Percentiles rank a stretch among this genome's conserved stretches.
Conservation (phyloP, 371 early-diverging fungal genomes). For the Mucor piriformis region DNA sequence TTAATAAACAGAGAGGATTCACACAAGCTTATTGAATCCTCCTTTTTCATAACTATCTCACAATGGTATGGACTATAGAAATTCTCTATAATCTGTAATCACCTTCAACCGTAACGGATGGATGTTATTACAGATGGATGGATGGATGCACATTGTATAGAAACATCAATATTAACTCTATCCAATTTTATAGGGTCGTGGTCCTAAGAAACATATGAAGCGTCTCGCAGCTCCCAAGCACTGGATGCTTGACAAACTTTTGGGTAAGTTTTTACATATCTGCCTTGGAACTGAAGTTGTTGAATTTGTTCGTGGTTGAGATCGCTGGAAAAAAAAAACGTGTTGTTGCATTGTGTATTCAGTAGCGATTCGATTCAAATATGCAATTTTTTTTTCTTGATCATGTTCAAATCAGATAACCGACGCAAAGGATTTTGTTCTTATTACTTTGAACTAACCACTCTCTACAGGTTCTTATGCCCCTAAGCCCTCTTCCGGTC, state of each 20-base stretch:
- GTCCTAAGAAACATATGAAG: constrained; percentile 99
- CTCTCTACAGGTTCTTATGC: constrained; percentile 68
- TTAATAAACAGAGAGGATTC: not conserved
- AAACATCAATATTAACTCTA: not conserved
- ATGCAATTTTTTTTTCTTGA: not conserved
- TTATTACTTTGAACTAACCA: not conserved
- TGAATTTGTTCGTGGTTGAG: not conserved
- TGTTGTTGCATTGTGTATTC: too few species aligned
- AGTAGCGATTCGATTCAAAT: not conserved
- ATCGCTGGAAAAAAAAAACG: not conserved
- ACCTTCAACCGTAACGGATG: not conserved
- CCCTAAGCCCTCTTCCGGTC: constrained; percentile 98
- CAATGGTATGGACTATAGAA: constrained; percentile 28
- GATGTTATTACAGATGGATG: constrained; percentile 6
- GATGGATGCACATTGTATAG: constrained; percentile 18
- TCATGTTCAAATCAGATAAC: not conserved
- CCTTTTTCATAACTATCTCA: constrained; percentile 38
- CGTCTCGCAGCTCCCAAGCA: constrained; percentile 99
- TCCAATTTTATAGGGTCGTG: constrained; percentile 79
- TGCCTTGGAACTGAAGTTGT: too few species aligned
- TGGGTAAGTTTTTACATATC: constrained; percentile 33
- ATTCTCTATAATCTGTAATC: too few species aligned
- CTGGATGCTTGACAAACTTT: constrained; percentile 99
- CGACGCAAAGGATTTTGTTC: not conserved
- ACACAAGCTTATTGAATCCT: constrained; percentile 10